Conservation (phyloP, 805 yeast species). For the Candida cerambycidarum region DNA sequence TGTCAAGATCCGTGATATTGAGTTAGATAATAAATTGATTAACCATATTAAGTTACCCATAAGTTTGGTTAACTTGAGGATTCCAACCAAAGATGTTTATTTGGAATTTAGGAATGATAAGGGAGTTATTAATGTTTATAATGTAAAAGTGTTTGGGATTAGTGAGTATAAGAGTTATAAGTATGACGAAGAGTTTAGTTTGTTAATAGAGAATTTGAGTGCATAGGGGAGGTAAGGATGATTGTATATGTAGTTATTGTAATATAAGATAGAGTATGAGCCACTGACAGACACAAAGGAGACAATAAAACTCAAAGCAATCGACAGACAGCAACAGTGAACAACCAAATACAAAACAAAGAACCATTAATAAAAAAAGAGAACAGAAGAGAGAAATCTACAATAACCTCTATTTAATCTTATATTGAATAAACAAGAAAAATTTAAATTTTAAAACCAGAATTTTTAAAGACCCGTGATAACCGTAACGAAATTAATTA, state of each 20-base stretch:
- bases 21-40: constrained; percentile 16
- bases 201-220: constrained; percentile 14
- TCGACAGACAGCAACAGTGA: too few species aligned
- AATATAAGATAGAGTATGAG: neutral
- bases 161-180: constrained; percentile 26
- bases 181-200: constrained; percentile 23
- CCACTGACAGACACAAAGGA: too few species aligned
- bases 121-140: constrained; percentile 16
- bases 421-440: constrained; percentile 7
- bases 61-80: constrained; percentile 31
- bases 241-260: neutral
- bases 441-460: constrained; percentile 9
- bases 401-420: neutral
- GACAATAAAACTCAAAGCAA: too few species aligned
- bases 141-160: constrained; percentile 31
- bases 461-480: constrained; percentile 7
- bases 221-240: neutral
- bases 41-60: constrained; percentile 34
- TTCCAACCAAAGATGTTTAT: constrained; percentile 34
- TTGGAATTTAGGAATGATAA: constrained; percentile 21
- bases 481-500: constrained; percentile 9
- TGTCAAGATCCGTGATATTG: constrained; percentile 28
- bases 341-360: too few species aligned
- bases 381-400: too few species aligned
- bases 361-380: too few species aligned